Conservation (phyloP, 768 basidiomycete genomes). For the Rhizopogon roseolus region DNA sequence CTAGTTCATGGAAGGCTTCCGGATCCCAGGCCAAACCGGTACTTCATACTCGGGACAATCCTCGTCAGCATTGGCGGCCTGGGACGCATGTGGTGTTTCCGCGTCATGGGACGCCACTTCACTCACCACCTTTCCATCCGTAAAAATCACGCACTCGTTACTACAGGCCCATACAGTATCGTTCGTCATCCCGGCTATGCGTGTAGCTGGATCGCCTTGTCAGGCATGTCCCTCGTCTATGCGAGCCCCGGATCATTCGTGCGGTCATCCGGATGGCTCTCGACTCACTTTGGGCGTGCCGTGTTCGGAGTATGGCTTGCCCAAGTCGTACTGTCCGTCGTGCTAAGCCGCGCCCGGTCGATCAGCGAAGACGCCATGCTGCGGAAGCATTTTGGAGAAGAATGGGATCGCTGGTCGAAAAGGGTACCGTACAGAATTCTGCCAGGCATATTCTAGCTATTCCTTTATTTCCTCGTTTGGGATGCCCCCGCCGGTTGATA, state of each 20-base stretch:
- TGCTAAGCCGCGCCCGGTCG: constrained; percentile 24
- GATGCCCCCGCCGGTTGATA: no score
- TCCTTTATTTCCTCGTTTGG: not conserved
- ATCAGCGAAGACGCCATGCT: constrained; percentile 21
- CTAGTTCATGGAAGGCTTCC: constrained; percentile 16
- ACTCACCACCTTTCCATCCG: constrained; percentile 30
- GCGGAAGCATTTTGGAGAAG: constrained; percentile 13
- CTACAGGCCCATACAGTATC: constrained; percentile 28
- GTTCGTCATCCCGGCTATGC: constrained; percentile 34
- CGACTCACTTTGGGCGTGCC: constrained; percentile 9
- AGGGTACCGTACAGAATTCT: constrained; percentile 22
- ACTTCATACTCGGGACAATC: constrained; percentile 24
- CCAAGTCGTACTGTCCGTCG: constrained; percentile 21
- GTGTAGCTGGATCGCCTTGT: constrained; percentile 15
- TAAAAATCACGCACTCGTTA: constrained; percentile 26
- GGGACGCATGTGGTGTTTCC: constrained; percentile 34
- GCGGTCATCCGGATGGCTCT: constrained; percentile 22
- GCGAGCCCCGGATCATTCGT: constrained; percentile 25
- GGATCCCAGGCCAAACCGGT: constrained; percentile 16
- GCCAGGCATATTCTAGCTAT: constrained; percentile 19
- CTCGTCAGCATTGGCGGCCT: constrained; percentile 22
- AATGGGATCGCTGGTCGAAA: constrained; percentile 19
- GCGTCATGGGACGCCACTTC: constrained; percentile 27
- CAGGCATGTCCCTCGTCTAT: constrained; percentile 27
- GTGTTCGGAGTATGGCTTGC: constrained; percentile 24